Evolutionary conservation across 2,329 filamentous ascomycete species (phyloP).

Genomic region (Aspergillus hortae): DNA sequence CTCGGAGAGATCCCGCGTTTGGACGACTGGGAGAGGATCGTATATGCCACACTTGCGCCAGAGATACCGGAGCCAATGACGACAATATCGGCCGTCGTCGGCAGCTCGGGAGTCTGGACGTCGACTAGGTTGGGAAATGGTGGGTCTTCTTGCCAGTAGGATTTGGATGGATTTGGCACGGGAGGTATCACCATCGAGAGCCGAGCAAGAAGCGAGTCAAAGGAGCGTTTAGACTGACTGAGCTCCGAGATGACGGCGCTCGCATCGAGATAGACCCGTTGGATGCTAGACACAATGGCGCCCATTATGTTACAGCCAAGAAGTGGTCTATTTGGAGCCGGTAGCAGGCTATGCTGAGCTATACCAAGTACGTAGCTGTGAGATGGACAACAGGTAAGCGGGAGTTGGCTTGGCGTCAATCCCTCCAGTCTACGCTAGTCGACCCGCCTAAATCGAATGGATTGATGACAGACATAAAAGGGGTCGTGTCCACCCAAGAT

Average conservation of each 20-base stretch:
- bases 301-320: no score
- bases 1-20: neutral
- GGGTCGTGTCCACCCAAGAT: no score
- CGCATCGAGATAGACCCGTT: neutral
- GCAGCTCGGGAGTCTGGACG: slow-evolving; percentile 14
- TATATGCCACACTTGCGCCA: slow-evolving; percentile 23
- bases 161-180: slow-evolving; percentile 8
- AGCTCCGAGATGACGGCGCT: slow-evolving; percentile 1
- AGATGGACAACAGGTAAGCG: no score
- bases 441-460: no score
- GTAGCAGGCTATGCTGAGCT: no score
- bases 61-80: slow-evolving; percentile 19
- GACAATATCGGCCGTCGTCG: slow-evolving; percentile 19
- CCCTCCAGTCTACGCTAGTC: no score
- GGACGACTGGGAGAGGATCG: slow-evolving; percentile 15
- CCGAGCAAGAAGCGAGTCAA: slow-evolving; percentile 7
- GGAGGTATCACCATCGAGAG: slow-evolving; percentile 6
- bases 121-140: slow-evolving; percentile 16
- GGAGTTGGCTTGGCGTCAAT: no score
- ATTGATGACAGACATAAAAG: no score
- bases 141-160: slow-evolving; percentile 19
- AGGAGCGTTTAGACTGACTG: neutral
- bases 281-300: neutral
- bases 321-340: no score
- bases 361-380: no score